phyloP scores from a whole-genome alignment of 1,284 basidiomycete species.

The Porogramme epimiltina region DNA sequence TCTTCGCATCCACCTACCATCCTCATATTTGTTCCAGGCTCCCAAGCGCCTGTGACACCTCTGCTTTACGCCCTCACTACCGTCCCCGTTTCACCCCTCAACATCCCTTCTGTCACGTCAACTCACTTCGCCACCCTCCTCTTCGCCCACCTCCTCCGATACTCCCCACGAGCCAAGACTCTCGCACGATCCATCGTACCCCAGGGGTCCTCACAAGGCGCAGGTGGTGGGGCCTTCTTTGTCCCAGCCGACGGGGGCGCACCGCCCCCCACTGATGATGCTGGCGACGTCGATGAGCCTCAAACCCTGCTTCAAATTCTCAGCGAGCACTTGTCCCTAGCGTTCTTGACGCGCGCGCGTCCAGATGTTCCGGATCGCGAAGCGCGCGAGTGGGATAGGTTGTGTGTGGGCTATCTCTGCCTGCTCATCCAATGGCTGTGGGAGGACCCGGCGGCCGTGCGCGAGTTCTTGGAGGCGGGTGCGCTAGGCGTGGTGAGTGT shows the following conservation, averaged over 20 bases:
- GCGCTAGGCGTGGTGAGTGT: conserved; percentile 85
- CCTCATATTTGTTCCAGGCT: conserved; percentile 32
- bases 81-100: conserved; percentile 56
- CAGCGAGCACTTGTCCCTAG: conserved; percentile 70
- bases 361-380: conserved; percentile 69
- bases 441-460: conserved; percentile 89
- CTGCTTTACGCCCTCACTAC: conserved; percentile 64
- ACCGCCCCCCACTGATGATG: conserved; percentile 32
- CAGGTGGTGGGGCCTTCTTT: conserved; percentile 56
- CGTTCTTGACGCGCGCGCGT: conserved; percentile 68
- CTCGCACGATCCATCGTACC: conserved; percentile 74
- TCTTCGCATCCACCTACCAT: background rate
- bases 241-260: conserved; percentile 69
- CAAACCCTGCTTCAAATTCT: conserved; percentile 73
- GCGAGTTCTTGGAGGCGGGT: conserved; percentile 89
- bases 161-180: conserved; percentile 73
- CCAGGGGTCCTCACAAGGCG: conserved; percentile 36
- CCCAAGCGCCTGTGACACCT: conserved; percentile 54
- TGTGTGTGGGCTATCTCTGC: conserved; percentile 86
- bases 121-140: conserved; percentile 71
- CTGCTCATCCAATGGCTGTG: conserved; percentile 93
- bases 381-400: conserved; percentile 84
- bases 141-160: conserved; percentile 70
- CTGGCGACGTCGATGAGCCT: conserved; percentile 55
- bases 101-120: conserved; percentile 54